Evolutionary conservation across 129 eudicot genomes (phyloP), one percentile per base, ranked within the genome.

Genomic region (Flaveria linearis): DNA sequence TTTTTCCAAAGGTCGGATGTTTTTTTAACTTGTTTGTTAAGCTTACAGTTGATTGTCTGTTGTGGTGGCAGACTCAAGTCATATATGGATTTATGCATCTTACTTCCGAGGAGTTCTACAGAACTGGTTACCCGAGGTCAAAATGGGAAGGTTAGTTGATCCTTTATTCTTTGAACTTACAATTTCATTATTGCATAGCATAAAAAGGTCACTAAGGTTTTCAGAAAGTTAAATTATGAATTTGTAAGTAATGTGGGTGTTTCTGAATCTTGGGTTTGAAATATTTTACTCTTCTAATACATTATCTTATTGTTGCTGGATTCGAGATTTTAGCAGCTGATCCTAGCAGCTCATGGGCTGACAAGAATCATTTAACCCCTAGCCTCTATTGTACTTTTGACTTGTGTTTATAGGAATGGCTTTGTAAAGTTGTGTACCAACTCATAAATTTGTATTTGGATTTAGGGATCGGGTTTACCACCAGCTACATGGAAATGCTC

Each of bases 401-500:
- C 30, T 26, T 26, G 2, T 26, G 30, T 26, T 26, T 26, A 26
- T 26, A 26, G 30, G 30, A 26, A 26, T 26, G 30, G 30, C 30
- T 26, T 26, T 26, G 30, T 26, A 23, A 25, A 72, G 41, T 66
- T 50, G 10, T 57, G 60, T 80, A 17, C 68, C 77, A 62, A 77
- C 30, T 17, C 30, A 68, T 42, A 51, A 4, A 13, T 51, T 12
- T 1, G 1, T 11, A 23, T 41, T 76, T 83, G 69, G 69, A 49
- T 76, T 55, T 76, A 94, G 99, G 83, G 77, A 73, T 79, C 87
- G 45, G 85, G 74, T 74, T 26, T 26, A 26, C 83, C 97, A 62
- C 99, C 97, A 81, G 99, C 92, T 76, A 84, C 99, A 18, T 89
- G 99, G 99, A 94, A 87, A 87, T 94, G 99, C 86, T 94, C 99